These are phyloP conservation scores for Solanum raphanifolium DNA, from an alignment of 257 asterid genomes.

Conservation along the genomic window DNA sequence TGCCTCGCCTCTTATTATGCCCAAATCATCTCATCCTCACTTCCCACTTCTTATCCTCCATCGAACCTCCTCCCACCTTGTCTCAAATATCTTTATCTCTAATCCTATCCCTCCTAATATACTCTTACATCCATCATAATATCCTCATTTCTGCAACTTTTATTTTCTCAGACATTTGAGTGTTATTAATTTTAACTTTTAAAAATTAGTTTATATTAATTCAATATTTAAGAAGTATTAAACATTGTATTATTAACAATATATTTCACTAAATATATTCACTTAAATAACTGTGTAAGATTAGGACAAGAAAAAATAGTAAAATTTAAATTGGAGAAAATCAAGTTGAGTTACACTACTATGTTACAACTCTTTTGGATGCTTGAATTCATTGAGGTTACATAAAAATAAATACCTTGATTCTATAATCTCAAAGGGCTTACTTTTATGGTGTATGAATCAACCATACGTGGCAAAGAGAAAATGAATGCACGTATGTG, in stretches of 20 bases:
- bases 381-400: not conserved
- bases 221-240: too few relatives aligned
- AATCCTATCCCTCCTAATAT: too few relatives aligned
- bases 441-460: not conserved
- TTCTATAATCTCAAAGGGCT: not conserved
- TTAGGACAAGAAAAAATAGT: not conserved
- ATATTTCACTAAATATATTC: not conserved
- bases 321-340: not conserved
- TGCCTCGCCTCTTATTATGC: too few relatives aligned
- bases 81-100: not conserved
- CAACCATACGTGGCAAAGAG: not conserved
- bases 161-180: too few relatives aligned
- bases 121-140: not conserved
- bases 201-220: too few relatives aligned
- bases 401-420: not conserved
- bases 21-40: too few relatives aligned
- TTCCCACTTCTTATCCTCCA: too few relatives aligned
- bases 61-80: too few relatives aligned
- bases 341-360: not conserved
- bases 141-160: not conserved
- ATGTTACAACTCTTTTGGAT: not conserved
- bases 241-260: not conserved
- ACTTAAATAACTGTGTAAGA: not conserved
- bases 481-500: too few relatives aligned
- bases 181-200: too few relatives aligned